Evolutionary conservation across 2,329 filamentous ascomycete genomes (phyloP).

Genomic region (Diplodia scrobiculata): DNA sequence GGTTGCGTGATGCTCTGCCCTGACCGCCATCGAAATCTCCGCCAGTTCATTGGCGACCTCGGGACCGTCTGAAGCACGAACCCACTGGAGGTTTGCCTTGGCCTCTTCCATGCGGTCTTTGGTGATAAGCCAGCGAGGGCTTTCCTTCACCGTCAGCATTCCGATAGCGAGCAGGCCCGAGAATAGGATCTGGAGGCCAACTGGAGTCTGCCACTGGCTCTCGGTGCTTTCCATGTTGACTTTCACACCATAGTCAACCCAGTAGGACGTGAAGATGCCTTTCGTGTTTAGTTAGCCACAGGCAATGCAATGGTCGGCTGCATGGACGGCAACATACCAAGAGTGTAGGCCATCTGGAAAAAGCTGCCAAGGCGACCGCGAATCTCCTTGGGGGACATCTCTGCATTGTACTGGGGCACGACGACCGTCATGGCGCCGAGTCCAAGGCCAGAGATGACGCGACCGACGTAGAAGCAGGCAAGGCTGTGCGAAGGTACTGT

Average conservation of each 20-base stretch:
- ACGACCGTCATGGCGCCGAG: constrained; percentile 48
- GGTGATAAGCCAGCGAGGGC: constrained; percentile 66
- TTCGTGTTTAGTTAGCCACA: background rate
- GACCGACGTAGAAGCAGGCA: constrained; percentile 48
- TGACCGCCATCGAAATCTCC: constrained; percentile 54
- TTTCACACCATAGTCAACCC: constrained; percentile 56
- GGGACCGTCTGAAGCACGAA: constrained; percentile 50
- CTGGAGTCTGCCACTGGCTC: constrained; percentile 59
- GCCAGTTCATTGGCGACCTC: constrained; percentile 51
- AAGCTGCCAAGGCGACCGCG: constrained; percentile 50
- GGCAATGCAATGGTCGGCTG: background rate
- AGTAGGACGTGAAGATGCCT: constrained; percentile 55
- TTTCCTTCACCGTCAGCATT: constrained; percentile 43
- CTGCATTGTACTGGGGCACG: constrained; percentile 51
- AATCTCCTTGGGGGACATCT: constrained; percentile 52
- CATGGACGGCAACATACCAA: constrained; percentile 38
- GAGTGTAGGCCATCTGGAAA: constrained; percentile 56
- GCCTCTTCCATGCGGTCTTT: constrained; percentile 66
- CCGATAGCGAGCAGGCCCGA: constrained; percentile 38
- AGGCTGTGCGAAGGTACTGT: constrained; percentile 52
- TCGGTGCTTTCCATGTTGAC: constrained; percentile 39
- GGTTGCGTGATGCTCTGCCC: constrained; percentile 50
- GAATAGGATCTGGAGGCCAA: constrained; percentile 48
- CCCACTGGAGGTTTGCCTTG: constrained; percentile 55
- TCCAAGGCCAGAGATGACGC: constrained; percentile 65